Percentiles rank a stretch among this genome's conserved stretches.
Evolutionary conservation across 805 yeast species (phyloP).

Genomic region (Helenozyma baotianmanensis): DNA sequence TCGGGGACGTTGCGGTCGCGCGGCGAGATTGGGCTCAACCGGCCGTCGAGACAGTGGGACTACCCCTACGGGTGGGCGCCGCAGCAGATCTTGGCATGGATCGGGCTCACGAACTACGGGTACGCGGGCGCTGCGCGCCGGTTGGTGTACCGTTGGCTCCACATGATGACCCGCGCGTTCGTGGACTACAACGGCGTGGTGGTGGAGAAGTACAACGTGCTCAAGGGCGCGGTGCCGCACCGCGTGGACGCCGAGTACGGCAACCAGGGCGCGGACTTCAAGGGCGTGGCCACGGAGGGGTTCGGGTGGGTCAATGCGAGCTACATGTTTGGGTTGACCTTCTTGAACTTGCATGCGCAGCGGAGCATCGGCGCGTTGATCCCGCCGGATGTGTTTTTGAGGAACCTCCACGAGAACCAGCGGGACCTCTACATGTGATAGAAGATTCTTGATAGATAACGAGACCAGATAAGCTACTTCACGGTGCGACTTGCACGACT

Average conservation of each 20-base stretch:
- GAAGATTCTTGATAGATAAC: too few relatives aligned
- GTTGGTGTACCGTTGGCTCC: constrained; percentile 83
- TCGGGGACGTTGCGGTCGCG: constrained; percentile 76
- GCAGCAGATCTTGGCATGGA: constrained; percentile 93
- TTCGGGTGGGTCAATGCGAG: constrained; percentile 98
- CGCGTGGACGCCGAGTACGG: constrained; percentile 95
- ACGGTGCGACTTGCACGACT: too few relatives aligned
- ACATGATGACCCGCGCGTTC: constrained; percentile 81
- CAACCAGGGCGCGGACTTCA: constrained; percentile 88
- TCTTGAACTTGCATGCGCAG: constrained; percentile 59
- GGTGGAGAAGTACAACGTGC: constrained; percentile 92
- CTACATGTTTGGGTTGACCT: constrained; percentile 66
- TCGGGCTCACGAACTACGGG: constrained; percentile 73
- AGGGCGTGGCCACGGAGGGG: constrained; percentile 93
- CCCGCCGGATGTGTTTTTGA: constrained; percentile 62
- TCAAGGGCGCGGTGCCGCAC: constrained; percentile 78
- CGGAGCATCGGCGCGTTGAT: constrained; percentile 79
- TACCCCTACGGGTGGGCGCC: constrained; percentile 99
- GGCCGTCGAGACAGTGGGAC: constrained; percentile 97
- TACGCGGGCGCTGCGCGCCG: constrained; percentile 60
- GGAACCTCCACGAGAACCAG: constrained; percentile 24
- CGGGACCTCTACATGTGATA: constrained; percentile 3
- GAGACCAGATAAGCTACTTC: too few relatives aligned
- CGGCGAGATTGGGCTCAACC: constrained; percentile 60
- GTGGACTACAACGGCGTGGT: constrained; percentile 92